These are phyloP conservation scores for Neurospora intermedia DNA, from an alignment of 495 filamentous ascomycete genomes.

Conservation along the genomic window DNA sequence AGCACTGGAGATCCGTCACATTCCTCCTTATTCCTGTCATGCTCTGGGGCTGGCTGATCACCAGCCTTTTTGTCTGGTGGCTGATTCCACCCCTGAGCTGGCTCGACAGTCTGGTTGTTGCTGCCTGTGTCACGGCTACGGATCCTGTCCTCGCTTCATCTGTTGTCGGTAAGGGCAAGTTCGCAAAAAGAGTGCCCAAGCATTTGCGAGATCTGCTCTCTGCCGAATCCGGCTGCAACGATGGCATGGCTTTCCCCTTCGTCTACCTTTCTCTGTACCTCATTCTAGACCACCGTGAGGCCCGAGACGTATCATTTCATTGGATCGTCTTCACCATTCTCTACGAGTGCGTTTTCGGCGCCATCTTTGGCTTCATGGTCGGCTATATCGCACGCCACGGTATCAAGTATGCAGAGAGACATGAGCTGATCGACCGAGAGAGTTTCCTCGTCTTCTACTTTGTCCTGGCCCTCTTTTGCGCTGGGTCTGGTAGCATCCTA, in stretches of 20 bases:
- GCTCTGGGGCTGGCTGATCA: slow-evolving; percentile 93
- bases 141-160: slow-evolving; percentile 97
- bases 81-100: slow-evolving; percentile 72
- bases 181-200: slow-evolving; percentile 93
- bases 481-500: slow-evolving; percentile 83
- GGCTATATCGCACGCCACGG: slow-evolving; percentile 84
- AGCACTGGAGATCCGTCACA: slow-evolving; percentile 88
- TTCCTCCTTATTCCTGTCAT: slow-evolving; percentile 90
- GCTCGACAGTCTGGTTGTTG: slow-evolving; percentile 76
- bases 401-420: slow-evolving; percentile 80
- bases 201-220: slow-evolving; percentile 93
- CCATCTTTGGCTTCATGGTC: slow-evolving; percentile 76
- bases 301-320: slow-evolving; percentile 60
- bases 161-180: slow-evolving; percentile 97
- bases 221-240: slow-evolving; percentile 97
- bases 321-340: slow-evolving; percentile 89
- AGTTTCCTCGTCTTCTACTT: slow-evolving; percentile 99
- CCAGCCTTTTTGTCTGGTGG: slow-evolving; percentile 95
- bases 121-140: slow-evolving; percentile 94
- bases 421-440: slow-evolving; percentile 84
- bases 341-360: slow-evolving; percentile 93
- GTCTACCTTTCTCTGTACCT: slow-evolving; percentile 88
- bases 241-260: slow-evolving; percentile 99
- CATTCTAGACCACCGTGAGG: slow-evolving; percentile 62
- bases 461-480: slow-evolving; percentile 89